These are phyloP conservation scores for Royoungia palumana DNA, from an alignment of 768 basidiomycete species.

Conservation along the genomic window DNA sequence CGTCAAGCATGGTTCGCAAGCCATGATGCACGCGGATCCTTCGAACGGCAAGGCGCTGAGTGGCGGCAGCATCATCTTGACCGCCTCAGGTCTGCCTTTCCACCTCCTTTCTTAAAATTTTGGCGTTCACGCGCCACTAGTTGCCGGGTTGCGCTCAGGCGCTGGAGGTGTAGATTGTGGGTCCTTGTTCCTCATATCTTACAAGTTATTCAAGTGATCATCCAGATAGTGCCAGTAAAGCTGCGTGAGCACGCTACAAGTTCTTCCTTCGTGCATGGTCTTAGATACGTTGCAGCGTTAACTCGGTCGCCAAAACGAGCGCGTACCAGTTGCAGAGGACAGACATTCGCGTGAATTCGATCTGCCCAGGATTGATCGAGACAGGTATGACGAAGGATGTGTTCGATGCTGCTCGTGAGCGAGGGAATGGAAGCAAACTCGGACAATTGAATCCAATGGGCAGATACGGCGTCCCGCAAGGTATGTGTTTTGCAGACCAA, in stretches of 20 bases:
- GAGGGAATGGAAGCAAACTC: conserved; percentile 72
- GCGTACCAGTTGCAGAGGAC: conserved; percentile 77
- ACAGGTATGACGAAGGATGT: conserved; percentile 84
- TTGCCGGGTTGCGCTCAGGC: conserved; percentile 80
- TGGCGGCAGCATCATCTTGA: conserved; percentile 83
- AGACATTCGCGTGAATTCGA: conserved; percentile 83
- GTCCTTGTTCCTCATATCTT: conserved; percentile 20
- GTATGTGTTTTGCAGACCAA: conserved; percentile 34
- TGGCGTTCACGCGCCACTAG: conserved; percentile 39
- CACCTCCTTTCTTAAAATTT: neutral
- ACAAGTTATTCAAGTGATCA: conserved; percentile 13
- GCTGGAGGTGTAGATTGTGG: conserved; percentile 80
- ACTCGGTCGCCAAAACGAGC: conserved; percentile 80
- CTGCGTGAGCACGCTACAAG: conserved; percentile 59
- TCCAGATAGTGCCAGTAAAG: conserved; percentile 88
- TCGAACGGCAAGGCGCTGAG: conserved; percentile 65
- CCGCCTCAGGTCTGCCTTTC: conserved; percentile 65
- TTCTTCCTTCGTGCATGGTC: neutral
- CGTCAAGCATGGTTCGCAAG: conserved; percentile 78
- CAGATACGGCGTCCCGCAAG: conserved; percentile 78
- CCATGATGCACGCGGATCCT: conserved; percentile 69
- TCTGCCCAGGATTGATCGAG: conserved; percentile 92
- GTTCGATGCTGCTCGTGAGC: conserved; percentile 73
- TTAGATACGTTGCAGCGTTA: conserved; percentile 54
- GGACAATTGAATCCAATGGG: conserved; percentile 80